Evolutionary conservation across 2,329 filamentous ascomycete species (phyloP), one percentile per base, ranked within the genome.

Genomic region (Colletotrichum tamarilloi): DNA sequence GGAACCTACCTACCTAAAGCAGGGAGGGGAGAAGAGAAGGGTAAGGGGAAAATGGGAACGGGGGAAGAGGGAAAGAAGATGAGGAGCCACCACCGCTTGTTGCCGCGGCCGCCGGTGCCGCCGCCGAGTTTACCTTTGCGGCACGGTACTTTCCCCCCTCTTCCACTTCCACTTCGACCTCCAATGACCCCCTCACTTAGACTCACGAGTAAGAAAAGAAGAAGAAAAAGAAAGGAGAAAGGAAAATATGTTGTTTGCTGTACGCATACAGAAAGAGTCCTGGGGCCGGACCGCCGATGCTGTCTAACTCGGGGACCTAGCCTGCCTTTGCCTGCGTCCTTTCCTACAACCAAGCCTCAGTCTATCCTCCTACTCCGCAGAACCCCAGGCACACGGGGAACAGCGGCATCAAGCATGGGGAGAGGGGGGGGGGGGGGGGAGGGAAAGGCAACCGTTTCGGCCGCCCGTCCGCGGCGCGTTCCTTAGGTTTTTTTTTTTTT

Each of bases 261-360:
- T 42, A 6, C 35, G 4, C 12, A 14, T 14, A 14, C 3, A 26
- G 4, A 26, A 26, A 26, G 35, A 56, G 59, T 49, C 64, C 59
- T 46, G 60, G 67, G 66, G 58, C 49, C 67, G 52, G 49, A 30
- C 67, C 42, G 42, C 42, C 59, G 59, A 64, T 68, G 59, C 59
- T 55, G 59, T 28, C 67, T 64, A 60, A 28, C 49, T 56, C 64
- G 64, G 64, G 56, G 30, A 67, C 19, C 56, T 38, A 9, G 64
- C 64, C 55, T 32, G 26, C 19, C 12, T 38, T 53, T 8, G 64
- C 55, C 64, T 32, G 26, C 11, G 38, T 24, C 32, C n/a, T 14
- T n/a, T 55, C 12, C n/a, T 42, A 42, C 12, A 16, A 42, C 14
- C 38, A 42, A 46, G 42, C 8, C 28, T 38, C 28, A 12, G 9